These are phyloP conservation scores for Ceratocystis smalleyi DNA, from an alignment of 2,329 filamentous ascomycete genomes.

Conservation along the genomic window DNA sequence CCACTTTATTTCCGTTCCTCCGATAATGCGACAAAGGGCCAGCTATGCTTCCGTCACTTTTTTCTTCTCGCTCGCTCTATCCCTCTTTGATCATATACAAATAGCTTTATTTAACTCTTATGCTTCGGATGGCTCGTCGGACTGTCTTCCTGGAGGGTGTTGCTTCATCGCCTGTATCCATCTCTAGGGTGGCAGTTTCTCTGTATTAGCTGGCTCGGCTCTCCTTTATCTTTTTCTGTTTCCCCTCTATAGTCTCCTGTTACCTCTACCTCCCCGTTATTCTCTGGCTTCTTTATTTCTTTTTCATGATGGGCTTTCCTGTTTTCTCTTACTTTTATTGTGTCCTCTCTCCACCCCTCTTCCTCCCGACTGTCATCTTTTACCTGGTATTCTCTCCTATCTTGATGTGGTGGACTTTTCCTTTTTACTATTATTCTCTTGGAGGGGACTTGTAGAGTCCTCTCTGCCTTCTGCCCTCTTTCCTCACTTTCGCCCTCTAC, in stretches of 20 bases:
- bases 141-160: not conserved
- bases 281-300: conserved; percentile 7
- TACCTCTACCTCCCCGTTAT: not conserved
- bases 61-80: conserved; percentile 2
- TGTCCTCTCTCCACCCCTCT: conserved; percentile 3
- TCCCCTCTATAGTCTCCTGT: not conserved
- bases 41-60: conserved; percentile 12
- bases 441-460: not conserved
- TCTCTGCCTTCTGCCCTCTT: not conserved
- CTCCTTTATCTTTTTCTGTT: not conserved
- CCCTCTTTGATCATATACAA: not conserved
- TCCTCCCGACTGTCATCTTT: conserved; percentile 17
- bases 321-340: conserved; percentile 8
- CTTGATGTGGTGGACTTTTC: conserved; percentile 20
- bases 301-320: conserved; percentile 11
- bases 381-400: conserved; percentile 16
- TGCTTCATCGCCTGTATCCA: not conserved
- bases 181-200: not conserved
- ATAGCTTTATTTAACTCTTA: conserved; percentile 6
- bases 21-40: conserved; percentile 9
- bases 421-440: not conserved
- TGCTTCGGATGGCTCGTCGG: not conserved
- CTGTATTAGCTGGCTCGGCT: not conserved
- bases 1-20: conserved; percentile 15
- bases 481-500: not conserved